Evolutionary conservation across 805 yeast species (phyloP), one percentile per base, ranked within the genome.

Genomic region (Cyberlindnera americana): DNA sequence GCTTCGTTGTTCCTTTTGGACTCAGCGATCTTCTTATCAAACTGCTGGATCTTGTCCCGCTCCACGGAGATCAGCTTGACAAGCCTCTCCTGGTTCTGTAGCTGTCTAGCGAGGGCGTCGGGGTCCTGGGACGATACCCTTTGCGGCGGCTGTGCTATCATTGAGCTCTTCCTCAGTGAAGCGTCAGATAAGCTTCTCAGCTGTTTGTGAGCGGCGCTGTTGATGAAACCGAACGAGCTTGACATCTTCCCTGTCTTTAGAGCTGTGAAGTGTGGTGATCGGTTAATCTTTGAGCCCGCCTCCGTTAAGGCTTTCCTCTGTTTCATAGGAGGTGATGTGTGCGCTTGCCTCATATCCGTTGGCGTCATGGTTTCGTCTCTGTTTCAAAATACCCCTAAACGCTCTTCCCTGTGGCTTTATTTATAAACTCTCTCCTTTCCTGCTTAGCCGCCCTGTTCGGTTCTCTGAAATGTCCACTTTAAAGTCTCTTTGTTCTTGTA

Each of bases 271-370:
- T 37, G 33, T 13, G 57, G 58, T 5, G 56, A 48, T 11, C 27
- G 38, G 31, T 53, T 50, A 21, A 46, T 22, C 13, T 13, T 25
- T 19, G 42, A 42, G 19, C 45, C 48, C 3, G 52, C 38, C 15
- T 50, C 54, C 12, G 30, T 25, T 3, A 54, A 37, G 0, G 50
- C 56, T 24, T 53, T 53, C 31, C 59, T 41, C 30, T 33, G 41
- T 43, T 54, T 54, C 13, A 45, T 28, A 3, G 56, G 59, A 3
- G 59, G 59, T 1, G 54, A 45, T 15, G 28, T 13, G 13, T 33
- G 35, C 17, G 22, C 5, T 16, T 17, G 21, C 35, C 35, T 32
- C 43, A 17, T 46, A n/a, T 35, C 32, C 7, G 21, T 27, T 19
- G 38, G 26, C 19, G 31, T 27, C 30, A 26, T 28, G 19, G 18